phyloP scores from a whole-genome alignment of 192 early-diverging fungal genomes.

The Coemansia sp. region DNA sequence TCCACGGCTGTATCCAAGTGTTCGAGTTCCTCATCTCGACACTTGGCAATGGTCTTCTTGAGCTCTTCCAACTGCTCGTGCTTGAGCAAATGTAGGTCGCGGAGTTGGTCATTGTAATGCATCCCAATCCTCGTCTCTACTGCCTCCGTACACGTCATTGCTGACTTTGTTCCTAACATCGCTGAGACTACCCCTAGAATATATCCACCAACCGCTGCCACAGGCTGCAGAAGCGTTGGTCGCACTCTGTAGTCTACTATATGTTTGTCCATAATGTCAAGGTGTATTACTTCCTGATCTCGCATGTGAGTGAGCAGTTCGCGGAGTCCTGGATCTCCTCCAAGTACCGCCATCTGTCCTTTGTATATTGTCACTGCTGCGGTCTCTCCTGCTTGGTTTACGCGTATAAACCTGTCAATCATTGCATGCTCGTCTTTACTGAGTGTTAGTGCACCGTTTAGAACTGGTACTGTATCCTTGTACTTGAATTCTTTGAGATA shows the following conservation, averaged over 20 bases:
- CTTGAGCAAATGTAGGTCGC: conserved; percentile 75
- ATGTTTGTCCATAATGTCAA: conserved; percentile 75
- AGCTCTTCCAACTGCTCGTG: conserved; percentile 62
- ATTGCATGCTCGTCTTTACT: conserved; percentile 58
- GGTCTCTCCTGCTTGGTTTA: conserved; percentile 95
- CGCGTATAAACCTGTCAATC: conserved; percentile 80
- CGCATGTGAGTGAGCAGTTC: conserved; percentile 89
- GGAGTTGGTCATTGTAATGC: conserved; percentile 94
- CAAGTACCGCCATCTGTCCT: conserved; percentile 84
- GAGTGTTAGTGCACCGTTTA: conserved; percentile 32
- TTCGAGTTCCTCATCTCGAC: conserved; percentile 94
- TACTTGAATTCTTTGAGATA: conserved; percentile 39
- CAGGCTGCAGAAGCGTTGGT: conserved; percentile 78
- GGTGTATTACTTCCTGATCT: conserved; percentile 89
- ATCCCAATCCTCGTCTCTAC: conserved; percentile 94
- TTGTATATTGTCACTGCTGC: conserved; percentile 95
- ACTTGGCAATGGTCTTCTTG: conserved; percentile 72
- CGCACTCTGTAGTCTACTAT: conserved; percentile 76
- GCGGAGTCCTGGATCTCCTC: conserved; percentile 64
- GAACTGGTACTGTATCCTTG: conserved; percentile 30
- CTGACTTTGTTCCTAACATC: conserved; percentile 87
- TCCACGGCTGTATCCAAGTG: conserved; percentile 88
- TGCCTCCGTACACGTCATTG: conserved; percentile 99
- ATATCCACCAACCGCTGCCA: conserved; percentile 86
- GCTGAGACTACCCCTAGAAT: conserved; percentile 83